Evolutionary conservation across 2,329 filamentous ascomycete species (phyloP).

Genomic region (Xylariaceae sp.): DNA sequence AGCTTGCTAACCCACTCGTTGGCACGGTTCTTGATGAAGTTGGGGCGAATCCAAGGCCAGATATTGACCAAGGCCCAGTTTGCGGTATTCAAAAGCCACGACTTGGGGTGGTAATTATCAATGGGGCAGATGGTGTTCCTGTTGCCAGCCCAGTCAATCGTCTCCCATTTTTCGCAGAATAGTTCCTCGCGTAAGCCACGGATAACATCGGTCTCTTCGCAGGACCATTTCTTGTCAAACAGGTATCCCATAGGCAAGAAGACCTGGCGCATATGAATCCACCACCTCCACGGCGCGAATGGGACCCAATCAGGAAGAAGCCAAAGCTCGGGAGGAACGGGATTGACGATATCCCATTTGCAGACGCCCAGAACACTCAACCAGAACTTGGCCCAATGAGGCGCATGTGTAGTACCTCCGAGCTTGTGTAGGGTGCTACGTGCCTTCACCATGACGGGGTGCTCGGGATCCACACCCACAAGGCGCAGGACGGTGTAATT

Average conservation of each 20-base stretch:
- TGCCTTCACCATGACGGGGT: slow-evolving; percentile 80
- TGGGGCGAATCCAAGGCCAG: slow-evolving; percentile 71
- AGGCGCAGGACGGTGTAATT: slow-evolving; percentile 81
- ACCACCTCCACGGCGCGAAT: slow-evolving; percentile 89
- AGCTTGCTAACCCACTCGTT: slow-evolving; percentile 79
- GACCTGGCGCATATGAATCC: slow-evolving; percentile 98
- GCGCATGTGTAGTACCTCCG: slow-evolving; percentile 75
- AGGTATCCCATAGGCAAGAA: slow-evolving; percentile 88
- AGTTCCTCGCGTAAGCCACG: slow-evolving; percentile 72
- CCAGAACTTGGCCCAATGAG: slow-evolving; percentile 98
- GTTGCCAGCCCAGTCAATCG: slow-evolving; percentile 70
- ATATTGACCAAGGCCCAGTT: slow-evolving; percentile 77
- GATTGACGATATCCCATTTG: slow-evolving; percentile 90
- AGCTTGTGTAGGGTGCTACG: slow-evolving; percentile 75
- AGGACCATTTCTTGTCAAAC: slow-evolving; percentile 76
- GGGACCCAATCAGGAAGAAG: slow-evolving; percentile 86
- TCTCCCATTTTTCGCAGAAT: slow-evolving; percentile 70
- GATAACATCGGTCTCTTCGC: slow-evolving; percentile 69
- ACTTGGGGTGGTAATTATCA: slow-evolving; percentile 93
- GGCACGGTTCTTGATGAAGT: slow-evolving; percentile 61
- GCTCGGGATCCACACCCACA: slow-evolving; percentile 76
- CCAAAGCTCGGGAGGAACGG: slow-evolving; percentile 90
- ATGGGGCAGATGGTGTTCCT: slow-evolving; percentile 73
- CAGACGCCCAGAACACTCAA: slow-evolving; percentile 76
- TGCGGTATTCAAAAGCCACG: slow-evolving; percentile 69